Percentiles rank a stretch among this genome's conserved stretches.
phyloP scores from a whole-genome alignment of 106 monocot species.

The Gastrodia elata region DNA sequence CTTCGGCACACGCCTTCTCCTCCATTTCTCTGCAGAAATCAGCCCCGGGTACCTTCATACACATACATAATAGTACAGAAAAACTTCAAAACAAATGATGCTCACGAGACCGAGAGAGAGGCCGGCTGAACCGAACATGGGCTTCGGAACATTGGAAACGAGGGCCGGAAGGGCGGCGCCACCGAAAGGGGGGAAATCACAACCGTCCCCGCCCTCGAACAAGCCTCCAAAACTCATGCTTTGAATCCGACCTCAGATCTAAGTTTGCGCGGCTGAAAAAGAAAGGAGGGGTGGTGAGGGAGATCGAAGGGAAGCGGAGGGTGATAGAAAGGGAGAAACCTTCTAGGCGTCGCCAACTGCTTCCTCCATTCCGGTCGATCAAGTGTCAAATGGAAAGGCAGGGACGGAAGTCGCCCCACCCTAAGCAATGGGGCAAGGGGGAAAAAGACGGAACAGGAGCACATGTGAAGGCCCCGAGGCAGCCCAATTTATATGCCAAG shows the following conservation, averaged over 20 bases:
- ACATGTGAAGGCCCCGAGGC: not conserved
- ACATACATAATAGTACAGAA: too few species aligned
- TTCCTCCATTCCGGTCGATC: constrained; percentile 6
- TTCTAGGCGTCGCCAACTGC: not conserved
- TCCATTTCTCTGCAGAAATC: not conserved
- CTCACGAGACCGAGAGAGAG: constrained; percentile 44
- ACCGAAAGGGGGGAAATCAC: constrained; percentile 7
- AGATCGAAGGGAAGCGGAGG: not conserved
- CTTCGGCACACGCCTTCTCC: not conserved
- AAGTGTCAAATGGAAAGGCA: not conserved
- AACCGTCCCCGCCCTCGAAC: constrained; percentile 1
- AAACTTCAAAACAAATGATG: not conserved
- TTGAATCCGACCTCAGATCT: not conserved
- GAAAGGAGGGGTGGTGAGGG: not conserved
- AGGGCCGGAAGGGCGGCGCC: not conserved
- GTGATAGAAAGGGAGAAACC: not conserved
- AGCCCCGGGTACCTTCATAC: too few species aligned
- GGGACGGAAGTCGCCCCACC: not conserved
- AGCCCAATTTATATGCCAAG: not conserved
- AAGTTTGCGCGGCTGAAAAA: not conserved
- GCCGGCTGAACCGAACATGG: constrained; percentile 41
- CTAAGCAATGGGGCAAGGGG: too few species aligned
- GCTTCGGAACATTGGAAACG: constrained; percentile 10
- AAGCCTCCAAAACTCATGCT: constrained; percentile 11
- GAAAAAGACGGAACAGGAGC: not conserved